A percentile compares a stretch with the other conserved stretches of the same genome.
Evolutionary conservation across 225 moss, liverwort and hornwort genomes (phyloP).

Genomic region (Takakia lepidozioides): DNA sequence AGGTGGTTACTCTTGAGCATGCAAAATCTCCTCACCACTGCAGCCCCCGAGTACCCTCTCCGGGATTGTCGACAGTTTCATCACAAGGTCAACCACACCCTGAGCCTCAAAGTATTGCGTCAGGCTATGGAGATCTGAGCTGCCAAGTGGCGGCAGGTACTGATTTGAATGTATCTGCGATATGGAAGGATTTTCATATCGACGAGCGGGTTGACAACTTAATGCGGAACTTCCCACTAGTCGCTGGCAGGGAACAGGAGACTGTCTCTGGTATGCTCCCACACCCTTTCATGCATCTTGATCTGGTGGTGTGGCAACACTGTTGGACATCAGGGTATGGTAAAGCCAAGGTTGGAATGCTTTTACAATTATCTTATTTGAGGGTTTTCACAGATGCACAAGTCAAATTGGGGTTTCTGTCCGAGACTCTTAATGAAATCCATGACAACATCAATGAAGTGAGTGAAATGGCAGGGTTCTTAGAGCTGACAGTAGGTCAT

Average conservation of each 20-base stretch:
- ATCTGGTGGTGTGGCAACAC: too few relatives aligned
- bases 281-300: too few relatives aligned
- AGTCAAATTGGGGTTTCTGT: too few relatives aligned
- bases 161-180: conserved; percentile 5
- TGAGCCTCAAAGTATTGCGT: background rate
- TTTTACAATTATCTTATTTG: too few relatives aligned
- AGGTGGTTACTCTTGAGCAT: conserved; percentile 28
- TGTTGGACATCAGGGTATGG: too few relatives aligned
- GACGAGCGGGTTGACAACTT: conserved; percentile 94
- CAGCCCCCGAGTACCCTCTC: conserved; percentile 9
- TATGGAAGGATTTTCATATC: conserved; percentile 62
- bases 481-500: too few relatives aligned
- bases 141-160: conserved; percentile 5
- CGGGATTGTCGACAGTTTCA: too few relatives aligned
- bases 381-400: too few relatives aligned
- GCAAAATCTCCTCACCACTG: conserved; percentile 16
- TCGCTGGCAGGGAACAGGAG: conserved; percentile 90
- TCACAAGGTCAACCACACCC: background rate
- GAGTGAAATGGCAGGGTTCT: too few relatives aligned
- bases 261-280: conserved; percentile 63
- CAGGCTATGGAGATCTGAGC: background rate
- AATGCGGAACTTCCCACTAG: conserved; percentile 78
- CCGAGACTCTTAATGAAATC: too few relatives aligned
- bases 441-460: too few relatives aligned
- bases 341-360: too few relatives aligned